A percentile compares a stretch with the other conserved stretches of the same genome.
phyloP scores from a whole-genome alignment of 345 rosid species.

The Lagerstroemia speciosa region DNA sequence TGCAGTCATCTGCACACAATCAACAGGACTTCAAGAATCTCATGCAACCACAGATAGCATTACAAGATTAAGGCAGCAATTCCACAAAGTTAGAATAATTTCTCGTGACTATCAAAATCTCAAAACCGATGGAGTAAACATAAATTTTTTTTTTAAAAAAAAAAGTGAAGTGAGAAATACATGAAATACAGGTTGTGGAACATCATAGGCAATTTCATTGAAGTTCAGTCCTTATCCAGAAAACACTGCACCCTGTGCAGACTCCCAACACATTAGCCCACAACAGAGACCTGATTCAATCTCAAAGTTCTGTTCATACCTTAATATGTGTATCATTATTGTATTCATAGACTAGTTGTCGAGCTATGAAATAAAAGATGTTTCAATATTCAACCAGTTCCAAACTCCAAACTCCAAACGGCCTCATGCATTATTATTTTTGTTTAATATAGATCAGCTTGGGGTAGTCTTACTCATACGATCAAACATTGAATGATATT shows the following conservation, averaged over 20 bases:
- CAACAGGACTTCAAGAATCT: constrained; percentile 1
- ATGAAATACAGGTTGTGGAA: background rate
- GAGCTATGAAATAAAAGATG: background rate
- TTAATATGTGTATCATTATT: background rate
- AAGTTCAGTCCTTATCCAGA: background rate
- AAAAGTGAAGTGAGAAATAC: background rate
- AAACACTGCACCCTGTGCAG: background rate
- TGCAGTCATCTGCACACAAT: constrained; percentile 81
- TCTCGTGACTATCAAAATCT: background rate
- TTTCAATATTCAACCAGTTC: background rate
- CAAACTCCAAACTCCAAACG: no score
- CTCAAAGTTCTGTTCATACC: background rate
- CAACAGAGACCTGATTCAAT: background rate
- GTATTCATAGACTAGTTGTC: background rate
- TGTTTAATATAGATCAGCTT: background rate
- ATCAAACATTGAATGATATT: background rate
- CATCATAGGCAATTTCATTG: background rate
- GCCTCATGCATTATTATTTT: background rate
- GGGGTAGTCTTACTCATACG: background rate
- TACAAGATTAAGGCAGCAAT: background rate
- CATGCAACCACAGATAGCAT: background rate
- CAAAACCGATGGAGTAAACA: background rate
- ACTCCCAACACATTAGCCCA: background rate
- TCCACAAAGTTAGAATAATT: background rate
- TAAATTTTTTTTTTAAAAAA: no score